Evolutionary conservation across 371 early-diverging fungal species (phyloP), one percentile per base, ranked within the genome.

Genomic region (Dichotomocladium elegans): DNA sequence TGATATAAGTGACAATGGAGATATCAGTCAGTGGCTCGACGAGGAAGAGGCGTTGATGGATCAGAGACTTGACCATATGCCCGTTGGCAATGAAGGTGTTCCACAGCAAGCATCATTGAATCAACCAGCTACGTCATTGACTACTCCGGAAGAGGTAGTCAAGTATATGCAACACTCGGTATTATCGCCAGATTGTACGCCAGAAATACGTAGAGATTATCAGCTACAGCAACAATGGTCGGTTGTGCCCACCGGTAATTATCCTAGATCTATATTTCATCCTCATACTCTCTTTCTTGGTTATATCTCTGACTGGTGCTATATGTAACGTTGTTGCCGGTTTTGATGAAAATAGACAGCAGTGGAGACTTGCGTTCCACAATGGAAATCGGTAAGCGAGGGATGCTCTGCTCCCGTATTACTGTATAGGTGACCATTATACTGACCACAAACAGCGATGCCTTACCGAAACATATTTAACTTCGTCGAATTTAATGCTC

Each of bases 401-500:
- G n/a, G 34, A 41, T 24, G 34, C 11, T 35, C 25, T 3, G 41
- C 3, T 55, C 42, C 5, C 27, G 21, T 52, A 21, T 26, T 17
- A 17, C 29, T 33, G 15, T 26, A 15, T 3, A 14, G 33, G 7
- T 28, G 6, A 21, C 9, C 28, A 3, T 15, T 12, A 4, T 17
- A 15, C 24, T 42, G 1, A n/a, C 21, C 34, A n/a, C n/a, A 30
- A 28, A 17, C 55, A 76, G 77, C 69, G 17, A 43, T 37, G 21
- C 69, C 71, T 1, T 79, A 55, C 46, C 35, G 53, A 29, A 43
- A 41, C 6, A 43, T 79, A n/a, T 79, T 79, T 50, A 49, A 62
- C 7, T 87, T 81, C 58, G 58, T 55, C 0, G 10, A 56, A 26
- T 88, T 90, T 55, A 90, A 90, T 50, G 58, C 69, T 1, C 71